Conservation (phyloP, 164 flowering plant species). For the Vitis rupestris region DNA sequence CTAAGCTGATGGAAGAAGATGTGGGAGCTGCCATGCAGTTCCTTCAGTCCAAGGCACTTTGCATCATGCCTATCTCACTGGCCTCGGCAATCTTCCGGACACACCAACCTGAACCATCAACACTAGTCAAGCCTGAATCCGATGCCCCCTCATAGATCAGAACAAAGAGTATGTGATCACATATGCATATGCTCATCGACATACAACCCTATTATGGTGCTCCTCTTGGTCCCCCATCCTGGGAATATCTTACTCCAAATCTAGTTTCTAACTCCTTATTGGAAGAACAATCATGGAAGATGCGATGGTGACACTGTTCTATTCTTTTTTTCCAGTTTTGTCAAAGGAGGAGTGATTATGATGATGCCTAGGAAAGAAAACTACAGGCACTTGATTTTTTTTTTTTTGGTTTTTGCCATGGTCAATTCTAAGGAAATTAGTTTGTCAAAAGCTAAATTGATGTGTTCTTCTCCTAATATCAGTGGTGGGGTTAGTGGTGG, state of each 20-base stretch:
- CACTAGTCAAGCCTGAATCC: conserved; percentile 57
- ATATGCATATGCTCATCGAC: conserved; percentile 10
- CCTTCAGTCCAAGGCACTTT: conserved; percentile 81
- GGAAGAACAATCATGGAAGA: neutral
- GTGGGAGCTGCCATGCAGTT: conserved; percentile 83
- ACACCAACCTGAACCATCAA: conserved; percentile 40
- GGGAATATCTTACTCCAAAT: neutral
- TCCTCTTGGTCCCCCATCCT: neutral
- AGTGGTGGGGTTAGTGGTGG: conserved; percentile 24
- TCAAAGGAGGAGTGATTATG: conserved; percentile 13
- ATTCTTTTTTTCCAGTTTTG: conserved; percentile 9
- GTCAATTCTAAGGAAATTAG: conserved; percentile 4
- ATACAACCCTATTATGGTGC: neutral
- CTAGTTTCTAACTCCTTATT: conserved; percentile 4
- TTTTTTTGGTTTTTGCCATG: conserved; percentile 1
- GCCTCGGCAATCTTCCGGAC: conserved; percentile 64
- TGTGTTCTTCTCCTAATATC: conserved; percentile 6
- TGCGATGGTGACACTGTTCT: neutral
- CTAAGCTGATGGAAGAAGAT: conserved; percentile 86
- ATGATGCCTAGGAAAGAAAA: neutral
- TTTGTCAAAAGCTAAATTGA: conserved; percentile 10
- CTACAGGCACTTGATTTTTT: conserved; percentile 6
- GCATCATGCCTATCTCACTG: conserved; percentile 81
- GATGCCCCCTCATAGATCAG: conserved; percentile 34
- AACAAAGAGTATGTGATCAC: neutral